Percentiles rank a stretch among this genome's conserved stretches.
phyloP scores from a whole-genome alignment of 2,329 filamentous ascomycete genomes.

The Zopfia rhizophila region DNA sequence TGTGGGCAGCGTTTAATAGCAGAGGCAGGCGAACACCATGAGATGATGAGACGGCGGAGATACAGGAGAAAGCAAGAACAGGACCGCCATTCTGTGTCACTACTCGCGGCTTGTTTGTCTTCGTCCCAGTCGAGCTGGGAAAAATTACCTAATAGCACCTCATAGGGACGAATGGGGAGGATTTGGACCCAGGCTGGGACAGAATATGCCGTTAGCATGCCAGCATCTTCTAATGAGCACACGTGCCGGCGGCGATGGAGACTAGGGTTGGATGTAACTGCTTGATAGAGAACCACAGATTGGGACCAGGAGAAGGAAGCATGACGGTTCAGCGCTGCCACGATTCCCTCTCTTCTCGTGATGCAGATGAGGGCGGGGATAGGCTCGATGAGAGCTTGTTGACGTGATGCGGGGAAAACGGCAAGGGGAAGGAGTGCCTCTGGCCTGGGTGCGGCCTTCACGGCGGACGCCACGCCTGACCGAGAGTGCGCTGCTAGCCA shows the following conservation, averaged over 20 bases:
- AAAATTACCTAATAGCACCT: constrained; percentile 50
- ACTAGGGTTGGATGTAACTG: no score
- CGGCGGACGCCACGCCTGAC: constrained; percentile 9
- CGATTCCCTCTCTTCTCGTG: constrained; percentile 10
- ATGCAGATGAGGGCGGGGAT: constrained; percentile 18
- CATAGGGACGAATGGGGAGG: constrained; percentile 40
- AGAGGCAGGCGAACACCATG: constrained; percentile 14
- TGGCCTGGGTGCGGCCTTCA: constrained; percentile 1
- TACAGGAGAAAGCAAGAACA: constrained; percentile 43
- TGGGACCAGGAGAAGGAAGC: constrained; percentile 27
- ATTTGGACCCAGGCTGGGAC: constrained; percentile 34
- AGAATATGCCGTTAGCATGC: constrained; percentile 37
- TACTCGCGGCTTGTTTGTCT: constrained; percentile 30
- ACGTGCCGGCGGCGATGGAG: constrained; percentile 21
- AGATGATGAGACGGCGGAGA: constrained; percentile 41
- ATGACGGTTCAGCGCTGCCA: constrained; percentile 28
- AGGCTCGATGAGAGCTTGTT: constrained; percentile 12
- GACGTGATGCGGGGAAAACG: constrained; percentile 25
- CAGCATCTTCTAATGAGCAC: constrained; percentile 31
- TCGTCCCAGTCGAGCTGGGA: constrained; percentile 40
- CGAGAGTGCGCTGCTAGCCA: no score
- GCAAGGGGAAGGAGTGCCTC: constrained; percentile 4
- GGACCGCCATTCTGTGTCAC: constrained; percentile 37
- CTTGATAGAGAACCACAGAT: no score
- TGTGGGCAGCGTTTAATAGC: constrained; percentile 17